These are phyloP conservation scores for Globisporangium radiosum DNA, from an alignment of 352 stramenopile species.

Conservation along the genomic window DNA sequence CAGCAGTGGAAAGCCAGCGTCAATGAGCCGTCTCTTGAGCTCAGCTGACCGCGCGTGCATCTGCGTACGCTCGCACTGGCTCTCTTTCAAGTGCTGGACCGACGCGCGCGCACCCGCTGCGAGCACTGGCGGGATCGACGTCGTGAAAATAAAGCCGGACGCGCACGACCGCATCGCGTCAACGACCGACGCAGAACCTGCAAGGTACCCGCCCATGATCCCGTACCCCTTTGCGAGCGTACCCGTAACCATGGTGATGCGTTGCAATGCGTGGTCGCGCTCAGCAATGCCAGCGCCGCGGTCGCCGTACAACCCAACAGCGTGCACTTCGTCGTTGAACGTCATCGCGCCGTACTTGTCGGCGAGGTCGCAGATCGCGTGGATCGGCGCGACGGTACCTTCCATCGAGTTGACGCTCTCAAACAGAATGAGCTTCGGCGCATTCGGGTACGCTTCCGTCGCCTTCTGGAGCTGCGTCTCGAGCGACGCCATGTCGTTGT, in stretches of 20 bases:
- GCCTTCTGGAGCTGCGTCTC: conserved; percentile 68
- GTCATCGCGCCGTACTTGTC: conserved; percentile 91
- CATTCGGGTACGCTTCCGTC: conserved; percentile 43
- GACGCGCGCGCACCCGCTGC: conserved; percentile 76
- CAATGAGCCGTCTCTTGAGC: conserved; percentile 80
- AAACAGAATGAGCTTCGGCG: conserved; percentile 81
- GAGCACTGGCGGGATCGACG: conserved; percentile 83
- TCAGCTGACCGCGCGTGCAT: conserved; percentile 85
- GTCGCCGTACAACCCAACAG: conserved; percentile 85
- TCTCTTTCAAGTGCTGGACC: conserved; percentile 81
- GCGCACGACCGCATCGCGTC: conserved; percentile 86
- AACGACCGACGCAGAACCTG: conserved; percentile 71
- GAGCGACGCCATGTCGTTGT: conserved; percentile 79
- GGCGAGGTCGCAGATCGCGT: conserved; percentile 81
- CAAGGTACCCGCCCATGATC: conserved; percentile 90
- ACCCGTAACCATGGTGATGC: conserved; percentile 87
- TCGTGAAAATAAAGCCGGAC: conserved; percentile 90
- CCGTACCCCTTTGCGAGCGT: conserved; percentile 88
- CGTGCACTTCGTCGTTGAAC: conserved; percentile 90
- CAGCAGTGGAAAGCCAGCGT: conserved; percentile 79
- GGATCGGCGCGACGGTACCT: conserved; percentile 73
- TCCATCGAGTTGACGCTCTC: conserved; percentile 89
- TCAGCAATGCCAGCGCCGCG: conserved; percentile 80
- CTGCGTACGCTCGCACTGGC: conserved; percentile 61
- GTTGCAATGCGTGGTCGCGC: conserved; percentile 79